A percentile compares a stretch with the other conserved stretches of the same genome.
Evolutionary conservation across 768 basidiomycete species (phyloP).

Genomic region (Phlegmacium glaucopus): DNA sequence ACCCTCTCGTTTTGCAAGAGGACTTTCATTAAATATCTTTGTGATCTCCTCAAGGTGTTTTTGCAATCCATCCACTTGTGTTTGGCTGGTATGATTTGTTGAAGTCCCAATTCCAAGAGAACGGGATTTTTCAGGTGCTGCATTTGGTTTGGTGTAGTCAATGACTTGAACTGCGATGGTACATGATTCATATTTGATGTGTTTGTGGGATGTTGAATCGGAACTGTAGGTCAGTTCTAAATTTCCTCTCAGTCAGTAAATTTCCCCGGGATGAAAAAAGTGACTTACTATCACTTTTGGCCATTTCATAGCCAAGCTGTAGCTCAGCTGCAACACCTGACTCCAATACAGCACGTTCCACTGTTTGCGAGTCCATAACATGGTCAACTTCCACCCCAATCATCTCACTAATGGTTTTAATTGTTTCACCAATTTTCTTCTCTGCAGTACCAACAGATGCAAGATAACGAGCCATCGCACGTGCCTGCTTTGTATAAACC

Average conservation of each 20-base stretch:
- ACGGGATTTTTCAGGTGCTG: no score
- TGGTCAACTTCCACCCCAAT: background rate
- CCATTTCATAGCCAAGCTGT: background rate
- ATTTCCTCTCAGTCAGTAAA: background rate
- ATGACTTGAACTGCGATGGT: no score
- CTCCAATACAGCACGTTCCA: background rate
- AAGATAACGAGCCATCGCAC: background rate
- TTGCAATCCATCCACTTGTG: no score
- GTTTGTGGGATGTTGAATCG: background rate
- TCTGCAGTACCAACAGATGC: background rate
- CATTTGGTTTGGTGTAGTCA: no score
- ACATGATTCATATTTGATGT: background rate
- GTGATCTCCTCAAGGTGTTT: no score
- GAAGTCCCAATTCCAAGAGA: no score
- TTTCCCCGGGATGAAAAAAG: background rate
- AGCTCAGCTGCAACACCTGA: background rate
- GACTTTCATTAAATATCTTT: no score
- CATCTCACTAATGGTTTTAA: background rate
- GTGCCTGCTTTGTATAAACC: background rate
- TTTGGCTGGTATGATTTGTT: no score
- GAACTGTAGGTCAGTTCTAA: background rate
- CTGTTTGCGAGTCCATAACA: background rate
- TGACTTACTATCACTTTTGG: background rate
- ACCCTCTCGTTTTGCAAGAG: no score
- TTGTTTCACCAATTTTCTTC: background rate